These are phyloP conservation scores for Taphrina betulina DNA, from an alignment of 1,139 yeast genomes.

Conservation along the genomic window DNA sequence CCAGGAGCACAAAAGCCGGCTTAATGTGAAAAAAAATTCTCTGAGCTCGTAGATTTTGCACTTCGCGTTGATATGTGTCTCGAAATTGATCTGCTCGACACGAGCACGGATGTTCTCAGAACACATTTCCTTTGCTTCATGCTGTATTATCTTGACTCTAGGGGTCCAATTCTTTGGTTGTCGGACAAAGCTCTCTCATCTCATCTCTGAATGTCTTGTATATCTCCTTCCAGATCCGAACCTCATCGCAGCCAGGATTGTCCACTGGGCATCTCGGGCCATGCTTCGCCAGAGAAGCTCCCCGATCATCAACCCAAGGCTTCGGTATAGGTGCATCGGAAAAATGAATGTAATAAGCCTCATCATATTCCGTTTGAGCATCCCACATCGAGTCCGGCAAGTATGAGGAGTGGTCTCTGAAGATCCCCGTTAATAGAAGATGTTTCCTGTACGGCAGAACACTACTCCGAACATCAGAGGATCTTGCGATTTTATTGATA, in stretches of 20 bases:
- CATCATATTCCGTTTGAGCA: slow-evolving; percentile 4
- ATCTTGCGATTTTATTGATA: not conserved
- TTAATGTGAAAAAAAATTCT: not conserved
- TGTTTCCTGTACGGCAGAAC: not conserved
- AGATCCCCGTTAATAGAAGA: slow-evolving; percentile 5
- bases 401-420: slow-evolving; percentile 8
- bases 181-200: slow-evolving; percentile 21
- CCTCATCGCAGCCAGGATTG: slow-evolving; percentile 4
- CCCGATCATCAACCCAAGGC: slow-evolving; percentile 21
- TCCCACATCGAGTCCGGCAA: not conserved
- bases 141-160: not conserved
- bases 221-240: slow-evolving; percentile 5
- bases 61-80: too few relatives aligned
- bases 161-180: slow-evolving; percentile 2
- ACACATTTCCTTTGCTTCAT: too few relatives aligned
- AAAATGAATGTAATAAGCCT: slow-evolving; percentile 11
- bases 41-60: too few relatives aligned
- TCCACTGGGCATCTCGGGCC: slow-evolving; percentile 17
- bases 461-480: not conserved
- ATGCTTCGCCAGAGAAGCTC: slow-evolving; percentile 13
- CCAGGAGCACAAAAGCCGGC: not conserved
- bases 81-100: too few relatives aligned
- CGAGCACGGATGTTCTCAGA: too few relatives aligned
- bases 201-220: slow-evolving; percentile 7
- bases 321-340: slow-evolving; percentile 17